Conservation (phyloP, 352 stramenopile species). For the Peronospora destructor region DNA sequence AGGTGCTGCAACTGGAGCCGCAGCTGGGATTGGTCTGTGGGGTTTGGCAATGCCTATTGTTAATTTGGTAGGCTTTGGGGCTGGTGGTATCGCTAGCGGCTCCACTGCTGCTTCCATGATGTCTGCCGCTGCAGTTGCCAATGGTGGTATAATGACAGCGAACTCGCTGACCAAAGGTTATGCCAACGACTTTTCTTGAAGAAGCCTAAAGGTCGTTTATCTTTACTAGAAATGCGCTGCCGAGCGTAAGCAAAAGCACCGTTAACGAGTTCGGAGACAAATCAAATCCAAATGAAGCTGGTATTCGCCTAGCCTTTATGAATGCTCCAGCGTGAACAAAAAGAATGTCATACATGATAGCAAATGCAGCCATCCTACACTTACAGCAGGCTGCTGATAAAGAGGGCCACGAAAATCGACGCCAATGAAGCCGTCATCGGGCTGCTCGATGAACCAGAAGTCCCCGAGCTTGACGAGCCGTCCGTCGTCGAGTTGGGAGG, state of each 20-base stretch:
- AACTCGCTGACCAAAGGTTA: too few species aligned
- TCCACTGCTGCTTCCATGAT: conserved; percentile 49
- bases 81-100: conserved; percentile 25
- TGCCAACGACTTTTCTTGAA: too few species aligned
- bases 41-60: conserved; percentile 18
- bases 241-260: neutral
- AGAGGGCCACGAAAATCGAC: neutral
- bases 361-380: neutral
- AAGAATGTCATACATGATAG: neutral
- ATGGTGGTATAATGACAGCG: conserved; percentile 19
- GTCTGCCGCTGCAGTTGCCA: conserved; percentile 42
- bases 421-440: conserved; percentile 6
- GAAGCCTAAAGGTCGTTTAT: too few species aligned
- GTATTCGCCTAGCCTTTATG: neutral
- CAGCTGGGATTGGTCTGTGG: conserved; percentile 20
- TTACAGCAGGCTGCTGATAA: neutral
- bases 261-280: neutral
- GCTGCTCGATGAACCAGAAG: conserved; percentile 10
- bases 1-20: conserved; percentile 21
- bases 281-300: too few species aligned
- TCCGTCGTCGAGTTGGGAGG: conserved; percentile 5
- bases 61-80: conserved; percentile 39
- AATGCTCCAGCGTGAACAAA: neutral
- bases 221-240: too few species aligned
- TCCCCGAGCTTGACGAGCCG: conserved; percentile 9